phyloP scores from a whole-genome alignment of 2,329 filamentous ascomycete species.

The Penicillium griseofulvum region DNA sequence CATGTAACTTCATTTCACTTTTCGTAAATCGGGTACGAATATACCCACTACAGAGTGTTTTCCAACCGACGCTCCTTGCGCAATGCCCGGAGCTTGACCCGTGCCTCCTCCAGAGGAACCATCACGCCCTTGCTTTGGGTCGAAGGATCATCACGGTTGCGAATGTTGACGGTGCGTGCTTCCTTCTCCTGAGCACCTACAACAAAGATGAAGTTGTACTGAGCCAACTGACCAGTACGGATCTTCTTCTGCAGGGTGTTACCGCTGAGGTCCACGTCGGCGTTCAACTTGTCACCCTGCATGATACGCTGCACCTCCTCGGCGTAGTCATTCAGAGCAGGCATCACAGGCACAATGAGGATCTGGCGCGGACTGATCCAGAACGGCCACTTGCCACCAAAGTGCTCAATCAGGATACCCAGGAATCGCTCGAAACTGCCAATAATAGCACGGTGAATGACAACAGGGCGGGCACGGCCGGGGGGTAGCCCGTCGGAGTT shows the following conservation, averaged over 20 bases:
- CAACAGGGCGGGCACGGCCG: slow-evolving; percentile 50
- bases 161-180: slow-evolving; percentile 59
- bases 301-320: slow-evolving; percentile 48
- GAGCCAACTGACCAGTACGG: slow-evolving; percentile 47
- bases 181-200: slow-evolving; percentile 63
- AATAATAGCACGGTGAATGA: slow-evolving; percentile 53
- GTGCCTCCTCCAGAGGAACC: slow-evolving; percentile 58
- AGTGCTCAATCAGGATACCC: slow-evolving; percentile 52
- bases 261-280: slow-evolving; percentile 49
- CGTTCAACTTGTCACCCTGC: slow-evolving; percentile 46
- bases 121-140: slow-evolving; percentile 63
- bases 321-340: slow-evolving; percentile 49
- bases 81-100: slow-evolving; percentile 51
- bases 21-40: slow-evolving; percentile 14
- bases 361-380: slow-evolving; percentile 53
- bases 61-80: slow-evolving; percentile 47
- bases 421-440: slow-evolving; percentile 53
- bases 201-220: slow-evolving; percentile 57
- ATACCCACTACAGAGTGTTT: slow-evolving; percentile 36
- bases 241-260: slow-evolving; percentile 55
- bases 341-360: slow-evolving; percentile 52
- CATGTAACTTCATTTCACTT: slow-evolving; percentile 17
- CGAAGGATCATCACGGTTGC: slow-evolving; percentile 61
- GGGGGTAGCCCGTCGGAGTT: slow-evolving; percentile 37
- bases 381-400: slow-evolving; percentile 54